Percentiles rank a stretch among this genome's conserved stretches.
These are phyloP conservation scores for Salicornia ramosissima DNA, from an alignment of 148 eudicot genomes.

Conservation along the genomic window DNA sequence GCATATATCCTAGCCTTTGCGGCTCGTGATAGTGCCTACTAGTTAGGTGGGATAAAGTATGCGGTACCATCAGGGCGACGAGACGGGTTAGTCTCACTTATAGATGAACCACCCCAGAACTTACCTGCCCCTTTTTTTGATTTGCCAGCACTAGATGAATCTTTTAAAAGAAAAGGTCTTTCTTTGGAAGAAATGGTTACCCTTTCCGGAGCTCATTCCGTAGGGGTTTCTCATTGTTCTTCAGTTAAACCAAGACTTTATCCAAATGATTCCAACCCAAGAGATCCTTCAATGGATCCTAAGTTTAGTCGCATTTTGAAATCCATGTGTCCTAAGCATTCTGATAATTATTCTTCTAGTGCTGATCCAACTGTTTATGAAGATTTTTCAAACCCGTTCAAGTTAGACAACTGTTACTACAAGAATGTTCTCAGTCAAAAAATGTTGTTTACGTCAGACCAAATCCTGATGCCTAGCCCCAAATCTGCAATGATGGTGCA, in stretches of 20 bases:
- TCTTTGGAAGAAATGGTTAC: constrained; percentile 40
- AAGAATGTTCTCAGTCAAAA: constrained; percentile 19
- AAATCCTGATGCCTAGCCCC: constrained; percentile 29
- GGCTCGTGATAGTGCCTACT: constrained; percentile 40
- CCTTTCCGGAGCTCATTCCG: constrained; percentile 46
- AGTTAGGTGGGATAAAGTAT: constrained; percentile 30
- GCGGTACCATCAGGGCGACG: constrained; percentile 35
- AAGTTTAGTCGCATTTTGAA: constrained; percentile 26
- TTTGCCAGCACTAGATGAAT: constrained; percentile 21
- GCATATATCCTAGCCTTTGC: constrained; percentile 48
- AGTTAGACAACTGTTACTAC: constrained; percentile 39
- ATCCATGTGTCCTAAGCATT: constrained; percentile 4
- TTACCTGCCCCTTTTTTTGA: constrained; percentile 33
- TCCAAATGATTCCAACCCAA: constrained; percentile 26
- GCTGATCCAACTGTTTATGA: no score
- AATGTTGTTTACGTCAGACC: constrained; percentile 37
- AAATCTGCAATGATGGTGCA: constrained; percentile 24
- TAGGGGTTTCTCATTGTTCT: constrained; percentile 40
- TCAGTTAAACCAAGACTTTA: constrained; percentile 31
- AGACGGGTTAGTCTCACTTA: constrained; percentile 32
- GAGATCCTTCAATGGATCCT: constrained; percentile 38
- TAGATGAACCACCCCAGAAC: constrained; percentile 21
- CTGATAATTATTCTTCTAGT: constrained; percentile 15
- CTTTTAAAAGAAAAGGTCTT: constrained; percentile 31
- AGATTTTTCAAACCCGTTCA: constrained; percentile 29